These are phyloP conservation scores for Ustilago curta DNA, from an alignment of 1,284 basidiomycete genomes.

Conservation along the genomic window DNA sequence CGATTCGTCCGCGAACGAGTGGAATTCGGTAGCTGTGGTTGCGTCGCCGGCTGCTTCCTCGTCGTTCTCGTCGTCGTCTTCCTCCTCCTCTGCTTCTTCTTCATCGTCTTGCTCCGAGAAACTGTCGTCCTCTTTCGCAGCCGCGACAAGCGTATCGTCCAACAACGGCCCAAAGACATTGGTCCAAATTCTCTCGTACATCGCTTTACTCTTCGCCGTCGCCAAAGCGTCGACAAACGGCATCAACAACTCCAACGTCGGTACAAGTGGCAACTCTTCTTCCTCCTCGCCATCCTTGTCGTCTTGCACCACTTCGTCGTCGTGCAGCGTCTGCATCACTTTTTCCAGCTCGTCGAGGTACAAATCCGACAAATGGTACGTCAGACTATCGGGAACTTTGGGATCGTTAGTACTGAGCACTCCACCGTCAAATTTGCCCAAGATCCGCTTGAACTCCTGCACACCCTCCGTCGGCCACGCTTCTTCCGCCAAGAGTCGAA, in stretches of 20 bases:
- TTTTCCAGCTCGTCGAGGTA: constrained; percentile 92
- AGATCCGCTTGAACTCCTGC: constrained; percentile 20
- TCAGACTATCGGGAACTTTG: constrained; percentile 78
- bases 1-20: constrained; percentile 39
- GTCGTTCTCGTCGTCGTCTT: constrained; percentile 22
- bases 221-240: constrained; percentile 81
- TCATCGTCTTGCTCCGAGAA: constrained; percentile 17
- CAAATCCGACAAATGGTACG: constrained; percentile 85
- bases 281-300: constrained; percentile 17
- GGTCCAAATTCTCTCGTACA: constrained; percentile 78
- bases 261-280: constrained; percentile 64
- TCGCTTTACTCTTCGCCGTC: constrained; percentile 75
- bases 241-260: constrained; percentile 75
- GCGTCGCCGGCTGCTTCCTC: constrained; percentile 40
- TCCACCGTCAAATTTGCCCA: constrained; percentile 24
- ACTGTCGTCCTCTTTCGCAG: constrained; percentile 13
- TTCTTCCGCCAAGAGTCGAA: constrained; percentile 79
- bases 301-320: constrained; percentile 1
- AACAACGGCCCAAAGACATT: constrained; percentile 77
- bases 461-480: constrained; percentile 76
- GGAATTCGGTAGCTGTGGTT: constrained; percentile 32
- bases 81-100: constrained; percentile 34
- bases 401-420: constrained; percentile 72
- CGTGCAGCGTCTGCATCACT: constrained; percentile 69
- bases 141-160: constrained; percentile 45